These are phyloP conservation scores for Exophiala sp. DNA, from an alignment of 2,329 filamentous ascomycete genomes.

Conservation along the genomic window DNA sequence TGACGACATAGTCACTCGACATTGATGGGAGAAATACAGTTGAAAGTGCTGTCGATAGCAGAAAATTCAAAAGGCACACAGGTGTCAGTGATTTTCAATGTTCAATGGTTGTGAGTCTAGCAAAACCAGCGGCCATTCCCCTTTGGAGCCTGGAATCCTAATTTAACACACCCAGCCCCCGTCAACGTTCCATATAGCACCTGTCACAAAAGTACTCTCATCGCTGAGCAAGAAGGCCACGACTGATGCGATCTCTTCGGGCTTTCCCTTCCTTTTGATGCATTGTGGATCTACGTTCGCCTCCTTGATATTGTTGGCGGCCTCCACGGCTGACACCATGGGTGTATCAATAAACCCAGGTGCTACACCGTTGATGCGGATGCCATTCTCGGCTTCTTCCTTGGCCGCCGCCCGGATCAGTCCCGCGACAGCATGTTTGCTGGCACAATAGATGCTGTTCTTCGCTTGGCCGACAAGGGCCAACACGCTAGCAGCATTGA, in stretches of 20 bases:
- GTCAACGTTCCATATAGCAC: slow-evolving; percentile 44
- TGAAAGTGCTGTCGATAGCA: too few relatives aligned
- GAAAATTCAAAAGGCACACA: too few relatives aligned
- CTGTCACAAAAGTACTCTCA: slow-evolving; percentile 46
- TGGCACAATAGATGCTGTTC: slow-evolving; percentile 2
- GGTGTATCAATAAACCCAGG: slow-evolving; percentile 75
- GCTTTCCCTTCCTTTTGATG: slow-evolving; percentile 30
- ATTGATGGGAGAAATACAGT: too few relatives aligned
- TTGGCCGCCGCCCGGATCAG: slow-evolving; percentile 1
- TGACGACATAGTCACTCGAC: too few relatives aligned
- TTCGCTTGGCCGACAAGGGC: neutral
- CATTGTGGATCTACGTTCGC: slow-evolving; percentile 1
- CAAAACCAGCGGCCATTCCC: too few relatives aligned
- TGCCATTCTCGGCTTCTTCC: slow-evolving; percentile 25
- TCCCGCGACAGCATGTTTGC: slow-evolving; percentile 9
- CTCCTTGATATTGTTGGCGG: neutral
- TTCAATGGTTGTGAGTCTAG: too few relatives aligned
- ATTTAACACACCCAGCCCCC: slow-evolving; percentile 39
- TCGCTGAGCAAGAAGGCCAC: slow-evolving; percentile 48
- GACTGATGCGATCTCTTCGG: slow-evolving; percentile 40
- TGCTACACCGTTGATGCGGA: slow-evolving; percentile 82
- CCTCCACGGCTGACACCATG: slow-evolving; percentile 70
- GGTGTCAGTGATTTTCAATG: too few relatives aligned
- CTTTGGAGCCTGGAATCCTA: too few relatives aligned
- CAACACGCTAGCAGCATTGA: slow-evolving; percentile 8